phyloP scores from a whole-genome alignment of 2,329 filamentous ascomycete genomes.

The Blastomyces parvus region DNA sequence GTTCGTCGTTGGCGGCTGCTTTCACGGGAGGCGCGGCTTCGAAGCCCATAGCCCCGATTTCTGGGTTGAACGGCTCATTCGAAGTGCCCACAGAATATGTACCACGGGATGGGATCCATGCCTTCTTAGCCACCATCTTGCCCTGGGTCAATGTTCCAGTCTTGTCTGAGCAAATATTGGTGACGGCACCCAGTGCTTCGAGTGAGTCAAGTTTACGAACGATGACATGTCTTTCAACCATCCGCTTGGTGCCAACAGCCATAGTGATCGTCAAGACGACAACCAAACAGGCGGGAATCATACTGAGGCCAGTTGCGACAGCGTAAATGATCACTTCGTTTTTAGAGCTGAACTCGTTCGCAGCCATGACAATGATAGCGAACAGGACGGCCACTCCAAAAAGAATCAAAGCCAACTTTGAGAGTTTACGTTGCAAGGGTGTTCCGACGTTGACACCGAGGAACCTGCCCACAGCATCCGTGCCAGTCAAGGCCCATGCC shows the following conservation, averaged over 20 bases:
- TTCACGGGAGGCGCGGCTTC: constrained; percentile 25
- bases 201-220: constrained; percentile 49
- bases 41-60: constrained; percentile 40
- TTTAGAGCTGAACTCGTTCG: constrained; percentile 48
- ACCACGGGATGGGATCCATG: constrained; percentile 50
- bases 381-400: constrained; percentile 59
- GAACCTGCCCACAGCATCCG: constrained; percentile 53
- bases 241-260: constrained; percentile 50
- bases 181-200: constrained; percentile 54
- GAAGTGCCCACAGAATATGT: constrained; percentile 50
- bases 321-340: constrained; percentile 57
- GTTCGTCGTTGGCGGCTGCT: constrained; percentile 15
- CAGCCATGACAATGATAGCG: constrained; percentile 58
- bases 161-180: constrained; percentile 49
- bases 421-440: constrained; percentile 59
- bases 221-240: constrained; percentile 49
- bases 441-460: constrained; percentile 61
- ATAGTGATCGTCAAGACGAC: constrained; percentile 61
- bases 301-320: constrained; percentile 49
- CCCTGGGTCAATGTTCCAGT: constrained; percentile 54
- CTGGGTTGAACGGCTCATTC: constrained; percentile 49
- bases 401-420: constrained; percentile 56
- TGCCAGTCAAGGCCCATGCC: constrained; percentile 44
- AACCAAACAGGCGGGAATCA: constrained; percentile 55
- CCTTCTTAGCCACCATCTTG: constrained; percentile 54